A percentile compares a stretch with the other conserved stretches of the same genome.
Evolutionary conservation across 371 early-diverging fungal species (phyloP).

Genomic region (Mucor circinelloides): DNA sequence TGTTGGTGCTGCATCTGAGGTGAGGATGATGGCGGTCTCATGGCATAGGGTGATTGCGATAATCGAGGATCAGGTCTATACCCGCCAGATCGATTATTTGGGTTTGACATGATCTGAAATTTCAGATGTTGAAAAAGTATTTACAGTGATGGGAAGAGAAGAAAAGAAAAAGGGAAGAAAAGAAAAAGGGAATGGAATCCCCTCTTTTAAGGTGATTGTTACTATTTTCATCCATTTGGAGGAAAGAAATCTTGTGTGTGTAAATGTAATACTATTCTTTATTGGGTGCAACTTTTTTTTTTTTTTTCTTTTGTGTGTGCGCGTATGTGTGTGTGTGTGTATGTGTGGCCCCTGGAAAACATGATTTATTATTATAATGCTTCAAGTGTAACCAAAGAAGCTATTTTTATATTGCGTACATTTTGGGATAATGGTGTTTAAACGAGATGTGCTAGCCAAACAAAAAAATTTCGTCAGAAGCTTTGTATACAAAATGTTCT

Average conservation of each 20-base stretch:
- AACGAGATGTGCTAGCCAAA: conserved; percentile 22
- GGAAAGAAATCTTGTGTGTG: conserved; percentile 3
- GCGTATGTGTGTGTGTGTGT: not conserved
- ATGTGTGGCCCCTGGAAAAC: conserved; percentile 16
- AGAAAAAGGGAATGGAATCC: conserved; percentile 14
- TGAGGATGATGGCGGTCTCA: conserved; percentile 16
- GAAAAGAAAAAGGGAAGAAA: conserved; percentile 3
- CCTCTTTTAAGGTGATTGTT: conserved; percentile 16
- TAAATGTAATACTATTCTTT: not conserved
- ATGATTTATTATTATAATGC: conserved; percentile 10
- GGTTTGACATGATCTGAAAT: conserved; percentile 21
- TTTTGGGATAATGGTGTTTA: conserved; percentile 13
- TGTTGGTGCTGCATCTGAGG: conserved; percentile 7
- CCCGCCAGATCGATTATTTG: conserved; percentile 18
- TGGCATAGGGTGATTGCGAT: conserved; percentile 13
- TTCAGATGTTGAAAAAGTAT: not conserved
- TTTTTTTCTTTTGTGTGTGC: not conserved
- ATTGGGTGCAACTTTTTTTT: not conserved
- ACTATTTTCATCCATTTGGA: conserved; percentile 28
- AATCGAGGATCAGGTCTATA: conserved; percentile 27
- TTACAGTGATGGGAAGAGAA: conserved; percentile 8
- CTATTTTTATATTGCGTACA: conserved; percentile 18
- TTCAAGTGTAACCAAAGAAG: conserved; percentile 17
- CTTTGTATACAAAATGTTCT: not conserved
- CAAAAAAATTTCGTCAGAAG: conserved; percentile 2